phyloP scores from a whole-genome alignment of 345 rosid species.

The Chamaenerion angustifolium region DNA sequence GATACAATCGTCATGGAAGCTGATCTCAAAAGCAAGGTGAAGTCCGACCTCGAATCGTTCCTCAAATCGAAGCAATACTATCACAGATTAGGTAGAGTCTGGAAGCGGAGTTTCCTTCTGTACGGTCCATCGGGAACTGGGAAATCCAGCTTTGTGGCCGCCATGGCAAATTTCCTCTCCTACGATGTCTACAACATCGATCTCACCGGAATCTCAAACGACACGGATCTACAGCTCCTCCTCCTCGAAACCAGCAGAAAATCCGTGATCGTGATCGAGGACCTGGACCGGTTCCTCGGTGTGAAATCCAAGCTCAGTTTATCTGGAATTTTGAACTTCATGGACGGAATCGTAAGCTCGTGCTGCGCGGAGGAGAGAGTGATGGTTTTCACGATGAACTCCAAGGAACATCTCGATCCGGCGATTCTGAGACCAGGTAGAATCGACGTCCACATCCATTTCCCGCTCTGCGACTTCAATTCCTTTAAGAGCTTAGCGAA shows the following conservation, averaged over 20 bases:
- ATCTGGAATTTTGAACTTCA: conserved; percentile 30
- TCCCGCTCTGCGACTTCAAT: conserved; percentile 29
- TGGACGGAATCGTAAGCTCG: conserved; percentile 35
- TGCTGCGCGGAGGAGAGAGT: conserved; percentile 36
- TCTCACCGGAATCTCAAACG: conserved; percentile 25
- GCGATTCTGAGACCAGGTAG: conserved; percentile 33
- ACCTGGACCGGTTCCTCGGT: conserved; percentile 31
- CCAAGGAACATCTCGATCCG: conserved; percentile 27
- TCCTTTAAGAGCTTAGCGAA: conserved; percentile 28
- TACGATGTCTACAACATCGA: conserved; percentile 39
- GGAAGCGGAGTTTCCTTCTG: conserved; percentile 40
- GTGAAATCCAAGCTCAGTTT: conserved; percentile 17
- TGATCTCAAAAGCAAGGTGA: conserved; percentile 29
- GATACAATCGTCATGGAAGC: conserved; percentile 52
- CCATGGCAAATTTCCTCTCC: conserved; percentile 34
- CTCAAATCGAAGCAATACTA: conserved; percentile 36
- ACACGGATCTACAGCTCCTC: conserved; percentile 25
- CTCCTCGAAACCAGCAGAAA: conserved; percentile 21
- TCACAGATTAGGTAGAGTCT: conserved; percentile 38
- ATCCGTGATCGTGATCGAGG: conserved; percentile 33
- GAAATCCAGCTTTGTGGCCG: conserved; percentile 35
- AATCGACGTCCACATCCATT: conserved; percentile 35
- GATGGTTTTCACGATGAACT: conserved; percentile 31
- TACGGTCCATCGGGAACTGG: conserved; percentile 44
- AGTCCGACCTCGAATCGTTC: conserved; percentile 33